These are phyloP conservation scores for Exophiala sideris DNA, from an alignment of 2,329 filamentous ascomycete species.

Conservation along the genomic window DNA sequence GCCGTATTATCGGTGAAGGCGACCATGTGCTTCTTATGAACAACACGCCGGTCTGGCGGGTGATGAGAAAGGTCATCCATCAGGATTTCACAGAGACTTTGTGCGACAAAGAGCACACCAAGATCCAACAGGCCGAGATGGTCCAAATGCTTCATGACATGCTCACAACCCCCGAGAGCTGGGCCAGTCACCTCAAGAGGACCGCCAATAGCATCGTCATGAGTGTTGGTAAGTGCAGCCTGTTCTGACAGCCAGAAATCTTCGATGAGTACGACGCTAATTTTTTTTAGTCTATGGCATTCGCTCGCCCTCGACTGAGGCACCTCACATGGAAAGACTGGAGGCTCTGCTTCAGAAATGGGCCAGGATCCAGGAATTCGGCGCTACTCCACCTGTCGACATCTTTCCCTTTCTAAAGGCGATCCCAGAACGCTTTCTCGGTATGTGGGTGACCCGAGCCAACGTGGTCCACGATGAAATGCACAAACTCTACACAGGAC, in stretches of 20 bases:
- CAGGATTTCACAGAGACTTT: slow-evolving; percentile 45
- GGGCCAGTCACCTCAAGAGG: slow-evolving; percentile 22
- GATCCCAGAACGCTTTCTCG: slow-evolving; percentile 42
- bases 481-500: slow-evolving; percentile 40
- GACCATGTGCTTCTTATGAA: slow-evolving; percentile 23
- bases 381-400: slow-evolving; percentile 50
- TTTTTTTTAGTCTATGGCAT: slow-evolving; percentile 34
- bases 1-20: slow-evolving; percentile 19
- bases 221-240: slow-evolving; percentile 31
- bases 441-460: slow-evolving; percentile 40
- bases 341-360: slow-evolving; percentile 18
- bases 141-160: slow-evolving; percentile 24
- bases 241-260: not conserved
- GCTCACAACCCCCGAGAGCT: slow-evolving; percentile 11
- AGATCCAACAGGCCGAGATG: slow-evolving; percentile 23
- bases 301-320: slow-evolving; percentile 29
- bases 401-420: slow-evolving; percentile 45
- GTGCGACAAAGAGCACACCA: slow-evolving; percentile 34
- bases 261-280: not conserved
- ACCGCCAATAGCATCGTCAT: slow-evolving; percentile 40
- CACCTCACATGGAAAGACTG: slow-evolving; percentile 15
- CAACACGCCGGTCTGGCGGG: slow-evolving; percentile 19
- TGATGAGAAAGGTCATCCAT: slow-evolving; percentile 42
- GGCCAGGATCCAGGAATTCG: slow-evolving; percentile 39
- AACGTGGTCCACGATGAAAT: slow-evolving; percentile 40